Evolutionary conservation across 768 basidiomycete species (phyloP), one percentile per base, ranked within the genome.

Genomic region (Russula abietina): DNA sequence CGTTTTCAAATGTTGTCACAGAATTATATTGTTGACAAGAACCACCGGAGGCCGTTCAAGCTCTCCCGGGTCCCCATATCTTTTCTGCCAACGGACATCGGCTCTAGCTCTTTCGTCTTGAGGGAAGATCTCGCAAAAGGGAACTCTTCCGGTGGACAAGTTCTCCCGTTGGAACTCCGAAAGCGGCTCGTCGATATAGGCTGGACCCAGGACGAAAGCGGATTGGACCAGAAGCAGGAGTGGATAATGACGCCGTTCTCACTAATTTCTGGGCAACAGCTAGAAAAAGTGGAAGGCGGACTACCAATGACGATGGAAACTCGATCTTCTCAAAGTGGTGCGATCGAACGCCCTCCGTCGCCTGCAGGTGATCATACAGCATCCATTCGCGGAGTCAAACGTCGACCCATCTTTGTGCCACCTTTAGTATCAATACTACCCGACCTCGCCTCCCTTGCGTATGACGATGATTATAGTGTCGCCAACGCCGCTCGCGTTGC

Each of bases 41-140:
- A 74, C 0, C 83, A 83, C 67, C 81, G 87, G 26, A 71, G 80
- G 5, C 84, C 88, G 0, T 91, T 92, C 75, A 88, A 83, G 68
- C 71, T 85, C 19, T 80, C 84, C n/a, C 79, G 86, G n/a, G 81
- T 79, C 10, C 85, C 85, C 1, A 78, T 91, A n/a, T 76, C 85
- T 0, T 92, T 90, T 67, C 80, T 89, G 14, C 81, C 88, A 0
- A 88, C 87, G 0, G 88, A 91, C 66, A 84, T 90, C 50, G 89
- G 89, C 1, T 83, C 85, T 1, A 81, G 75, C 61, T 71, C 76
- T 11, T 89, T 83, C 67, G 76, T 86, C 2, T 78, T 76, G 30
- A 79, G 81, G 32, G 83, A 86, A 58, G 82, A 81, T 60, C 67
- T 74, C 0, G 78, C 79, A 17, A 82, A 83, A 39, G 69, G 73